Conservation (phyloP, 2,329 filamentous ascomycete genomes). For the Penicillium brevicompactum region DNA sequence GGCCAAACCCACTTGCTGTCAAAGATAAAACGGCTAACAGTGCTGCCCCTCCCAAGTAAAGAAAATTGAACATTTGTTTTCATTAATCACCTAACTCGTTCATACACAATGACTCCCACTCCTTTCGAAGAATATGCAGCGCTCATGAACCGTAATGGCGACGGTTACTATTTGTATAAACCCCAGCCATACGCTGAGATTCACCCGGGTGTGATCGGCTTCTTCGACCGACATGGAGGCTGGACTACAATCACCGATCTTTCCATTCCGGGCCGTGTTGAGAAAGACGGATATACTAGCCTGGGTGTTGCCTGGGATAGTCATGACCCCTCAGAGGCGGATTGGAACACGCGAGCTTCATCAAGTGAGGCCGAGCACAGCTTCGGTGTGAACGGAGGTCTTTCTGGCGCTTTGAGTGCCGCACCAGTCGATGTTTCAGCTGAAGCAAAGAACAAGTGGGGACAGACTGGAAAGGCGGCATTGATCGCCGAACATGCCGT, state of each 20-base stretch:
- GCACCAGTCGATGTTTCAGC: not conserved
- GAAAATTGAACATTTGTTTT: not conserved
- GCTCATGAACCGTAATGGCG: constrained; percentile 12
- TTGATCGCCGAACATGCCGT: not conserved
- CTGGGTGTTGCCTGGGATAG: not conserved
- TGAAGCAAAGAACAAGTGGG: not conserved
- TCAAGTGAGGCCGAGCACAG: not conserved
- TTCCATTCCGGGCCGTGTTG: constrained; percentile 5
- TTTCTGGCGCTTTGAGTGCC: not conserved
- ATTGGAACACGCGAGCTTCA: not conserved
- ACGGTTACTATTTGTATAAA: constrained; percentile 12
- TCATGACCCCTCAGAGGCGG: not conserved
- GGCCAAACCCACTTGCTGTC: not conserved
- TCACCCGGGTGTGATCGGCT: constrained; percentile 14
- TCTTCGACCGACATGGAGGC: constrained; percentile 7
- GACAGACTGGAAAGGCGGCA: not conserved
- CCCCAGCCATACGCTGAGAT: constrained; percentile 6
- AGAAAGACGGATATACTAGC: constrained; percentile 9
- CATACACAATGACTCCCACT: constrained; percentile 5
- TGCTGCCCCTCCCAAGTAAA: not conserved
- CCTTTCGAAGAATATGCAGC: constrained; percentile 11
- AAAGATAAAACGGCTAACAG: not conserved
- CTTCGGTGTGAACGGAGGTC: not conserved
- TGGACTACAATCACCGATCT: constrained; percentile 15
- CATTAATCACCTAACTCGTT: not conserved